phyloP scores from a whole-genome alignment of 1,284 basidiomycete genomes.

The Sanguinoderma infundibulare region DNA sequence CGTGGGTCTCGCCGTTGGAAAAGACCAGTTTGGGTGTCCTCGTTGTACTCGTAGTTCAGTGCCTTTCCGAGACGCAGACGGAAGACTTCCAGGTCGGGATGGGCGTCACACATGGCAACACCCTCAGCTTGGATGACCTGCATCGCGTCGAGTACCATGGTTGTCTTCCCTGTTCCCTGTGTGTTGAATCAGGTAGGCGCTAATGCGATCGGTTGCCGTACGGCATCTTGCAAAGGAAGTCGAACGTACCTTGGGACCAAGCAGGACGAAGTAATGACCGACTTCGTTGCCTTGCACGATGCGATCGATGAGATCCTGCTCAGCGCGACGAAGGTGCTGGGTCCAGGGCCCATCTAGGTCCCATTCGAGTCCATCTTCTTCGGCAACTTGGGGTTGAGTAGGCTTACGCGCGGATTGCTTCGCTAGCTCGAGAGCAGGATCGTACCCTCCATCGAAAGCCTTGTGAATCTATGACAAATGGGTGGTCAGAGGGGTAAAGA shows the following conservation, averaged over 20 bases:
- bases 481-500: background rate
- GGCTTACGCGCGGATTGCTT: constrained; percentile 43
- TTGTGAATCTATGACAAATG: constrained; percentile 53
- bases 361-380: constrained; percentile 43
- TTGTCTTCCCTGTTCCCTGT: constrained; percentile 73
- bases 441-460: constrained; percentile 70
- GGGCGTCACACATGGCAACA: constrained; percentile 57
- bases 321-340: constrained; percentile 67
- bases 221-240: background rate
- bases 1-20: constrained; percentile 86
- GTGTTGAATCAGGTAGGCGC: background rate
- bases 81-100: constrained; percentile 77
- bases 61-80: constrained; percentile 82
- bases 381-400: constrained; percentile 9
- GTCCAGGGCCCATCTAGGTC: constrained; percentile 50
- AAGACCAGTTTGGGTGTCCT: constrained; percentile 77
- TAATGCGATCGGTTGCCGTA: background rate
- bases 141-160: constrained; percentile 86
- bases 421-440: constrained; percentile 79
- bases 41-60: constrained; percentile 79
- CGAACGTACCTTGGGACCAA: constrained; percentile 70
- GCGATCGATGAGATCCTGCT: constrained; percentile 76
- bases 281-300: constrained; percentile 77
- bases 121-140: constrained; percentile 73
- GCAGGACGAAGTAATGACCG: constrained; percentile 77